Evolutionary conservation across 148 eudicot species (phyloP), one percentile per base, ranked within the genome.

Genomic region (Tetragonia tetragonoides): DNA sequence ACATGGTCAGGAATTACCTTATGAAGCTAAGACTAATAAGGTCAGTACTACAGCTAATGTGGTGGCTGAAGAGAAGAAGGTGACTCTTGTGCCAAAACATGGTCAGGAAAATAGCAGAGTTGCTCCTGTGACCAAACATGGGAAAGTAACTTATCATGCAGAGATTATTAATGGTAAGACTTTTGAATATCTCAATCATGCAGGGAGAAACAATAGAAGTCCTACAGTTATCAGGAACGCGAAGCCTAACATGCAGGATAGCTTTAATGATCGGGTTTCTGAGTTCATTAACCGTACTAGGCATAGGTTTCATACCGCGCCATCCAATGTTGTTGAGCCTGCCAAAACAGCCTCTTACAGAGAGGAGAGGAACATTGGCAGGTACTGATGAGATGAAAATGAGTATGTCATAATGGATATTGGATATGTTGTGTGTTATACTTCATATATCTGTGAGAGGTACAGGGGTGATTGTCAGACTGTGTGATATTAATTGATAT

Each of bases 121-220:
- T 63, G 76, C 83, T 51, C 34, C 75, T 16, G 42, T 79, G 44
- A 17, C 53, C 12, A 37, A 51, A 12, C 37, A 20, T 21, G 66
- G 56, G 8, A 37, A 18, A 42, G 66, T 24, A 59, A 78, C 34
- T 70, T 76, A 9, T 72, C 69, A 7, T 54, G 77, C 80, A 71
- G 53, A 81, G 76, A 81, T 77, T 66, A 72, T 81, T 1, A 77
- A 81, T 63, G 78, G 78, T 24, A 56, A 66, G 74, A 66, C 71
- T 39, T 40, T 57, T 34, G 82, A 80, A 39, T 80, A 67, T 37
- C 56, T 80, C 0, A 68, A 74, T 5, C 68, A 61, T 4, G 75
- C 65, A 10, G 75, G 83, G 65, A 49, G 20, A 23, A 75, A 37
- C 20, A 75, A 75, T 60, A 68, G 83, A 75, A 75, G 70, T 46